Evolutionary conservation across 208 protist genomes (phyloP).

Genomic region (Entamoeba invadens): DNA sequence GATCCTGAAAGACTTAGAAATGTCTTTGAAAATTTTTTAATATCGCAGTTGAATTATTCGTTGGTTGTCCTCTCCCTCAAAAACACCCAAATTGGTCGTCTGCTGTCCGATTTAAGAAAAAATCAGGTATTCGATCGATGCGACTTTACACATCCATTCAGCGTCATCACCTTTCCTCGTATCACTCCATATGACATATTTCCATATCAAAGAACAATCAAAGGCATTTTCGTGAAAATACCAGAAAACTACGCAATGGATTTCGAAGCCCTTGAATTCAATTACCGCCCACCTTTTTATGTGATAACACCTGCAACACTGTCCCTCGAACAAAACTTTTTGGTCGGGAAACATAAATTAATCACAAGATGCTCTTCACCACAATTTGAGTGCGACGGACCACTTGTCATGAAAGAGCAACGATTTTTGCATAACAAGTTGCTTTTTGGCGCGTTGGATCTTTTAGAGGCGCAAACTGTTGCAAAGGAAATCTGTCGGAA

Average conservation of each 20-base stretch:
- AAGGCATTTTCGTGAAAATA: neutral
- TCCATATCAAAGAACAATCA: neutral
- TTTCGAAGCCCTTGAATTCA: neutral
- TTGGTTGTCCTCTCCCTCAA: neutral
- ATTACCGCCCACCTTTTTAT: neutral
- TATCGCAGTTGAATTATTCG: neutral
- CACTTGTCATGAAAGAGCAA: neutral
- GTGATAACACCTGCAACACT: neutral
- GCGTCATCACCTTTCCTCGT: neutral
- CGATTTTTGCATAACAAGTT: neutral
- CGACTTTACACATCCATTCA: neutral
- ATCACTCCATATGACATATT: neutral
- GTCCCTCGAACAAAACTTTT: neutral
- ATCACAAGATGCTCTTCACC: neutral
- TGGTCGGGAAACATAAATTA: neutral
- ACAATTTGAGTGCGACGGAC: neutral
- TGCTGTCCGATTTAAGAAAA: neutral
- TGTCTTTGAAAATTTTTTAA: neutral
- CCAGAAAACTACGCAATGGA: neutral
- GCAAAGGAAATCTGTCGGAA: neutral
- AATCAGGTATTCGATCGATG: neutral
- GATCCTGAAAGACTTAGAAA: neutral
- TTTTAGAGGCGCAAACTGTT: neutral
- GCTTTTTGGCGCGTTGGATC: neutral
- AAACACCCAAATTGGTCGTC: neutral